Conservation (phyloP, 257 asterid species). For the Scutellaria galericulata region DNA sequence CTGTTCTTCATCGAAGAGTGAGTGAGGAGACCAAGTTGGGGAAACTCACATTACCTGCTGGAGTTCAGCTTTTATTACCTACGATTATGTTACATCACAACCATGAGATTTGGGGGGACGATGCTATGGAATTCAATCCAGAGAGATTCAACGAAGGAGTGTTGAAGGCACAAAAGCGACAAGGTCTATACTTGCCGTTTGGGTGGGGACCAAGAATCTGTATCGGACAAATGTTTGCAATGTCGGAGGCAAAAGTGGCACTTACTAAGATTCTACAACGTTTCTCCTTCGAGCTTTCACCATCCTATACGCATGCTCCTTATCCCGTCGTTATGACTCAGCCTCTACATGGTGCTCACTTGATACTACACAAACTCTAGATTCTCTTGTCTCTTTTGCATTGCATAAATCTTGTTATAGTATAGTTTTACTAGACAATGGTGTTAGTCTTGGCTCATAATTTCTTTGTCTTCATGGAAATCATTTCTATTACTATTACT, state of each 20-base stretch:
- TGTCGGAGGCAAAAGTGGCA: constrained; percentile 47
- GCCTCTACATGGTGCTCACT: constrained; percentile 57
- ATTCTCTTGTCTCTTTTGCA: too few relatives aligned
- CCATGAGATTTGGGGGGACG: constrained; percentile 48
- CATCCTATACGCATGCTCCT: constrained; percentile 49
- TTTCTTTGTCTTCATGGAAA: too few relatives aligned
- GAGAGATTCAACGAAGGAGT: constrained; percentile 48
- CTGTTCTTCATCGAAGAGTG: constrained; percentile 12
- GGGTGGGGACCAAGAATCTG: constrained; percentile 57
- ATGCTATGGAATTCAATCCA: constrained; percentile 47
- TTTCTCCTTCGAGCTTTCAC: constrained; percentile 48
- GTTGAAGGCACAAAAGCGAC: constrained; percentile 39
- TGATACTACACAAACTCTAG: constrained; percentile 26
- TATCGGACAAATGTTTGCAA: constrained; percentile 43
- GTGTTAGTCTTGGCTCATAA: too few relatives aligned
- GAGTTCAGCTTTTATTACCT: constrained; percentile 33
- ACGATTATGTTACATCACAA: constrained; percentile 29
- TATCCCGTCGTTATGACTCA: not conserved
- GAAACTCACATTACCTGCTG: constrained; percentile 37
- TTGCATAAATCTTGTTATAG: too few relatives aligned
- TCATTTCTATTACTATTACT: too few relatives aligned
- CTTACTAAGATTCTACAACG: constrained; percentile 45
- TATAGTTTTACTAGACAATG: too few relatives aligned
- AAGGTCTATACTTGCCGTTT: constrained; percentile 44
- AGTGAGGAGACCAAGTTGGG: constrained; percentile 41